phyloP scores from a whole-genome alignment of 345 rosid species.

The Aurinia saxatilis region DNA sequence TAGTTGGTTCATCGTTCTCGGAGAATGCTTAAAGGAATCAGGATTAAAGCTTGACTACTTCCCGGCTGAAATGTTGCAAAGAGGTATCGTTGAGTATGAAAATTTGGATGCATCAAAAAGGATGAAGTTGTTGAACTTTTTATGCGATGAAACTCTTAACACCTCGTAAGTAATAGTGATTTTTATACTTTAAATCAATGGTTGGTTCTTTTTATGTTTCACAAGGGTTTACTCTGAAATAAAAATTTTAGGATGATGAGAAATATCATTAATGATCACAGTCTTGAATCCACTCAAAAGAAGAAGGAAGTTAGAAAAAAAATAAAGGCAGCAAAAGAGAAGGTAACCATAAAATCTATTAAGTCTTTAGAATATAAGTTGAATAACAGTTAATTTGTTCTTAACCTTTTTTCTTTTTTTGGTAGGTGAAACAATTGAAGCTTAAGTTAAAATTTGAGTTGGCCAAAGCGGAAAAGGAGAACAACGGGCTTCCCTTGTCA shows the following conservation, averaged over 20 bases:
- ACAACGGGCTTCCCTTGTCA: constrained; percentile 40
- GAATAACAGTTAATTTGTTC: background rate
- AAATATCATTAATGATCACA: constrained; percentile 53
- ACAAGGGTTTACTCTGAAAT: background rate
- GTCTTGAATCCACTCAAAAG: constrained; percentile 30
- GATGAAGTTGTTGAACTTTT: constrained; percentile 48
- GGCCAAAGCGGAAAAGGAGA: constrained; percentile 44
- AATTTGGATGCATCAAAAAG: constrained; percentile 31
- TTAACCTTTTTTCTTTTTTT: background rate
- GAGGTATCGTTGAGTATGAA: constrained; percentile 39
- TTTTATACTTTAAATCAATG: background rate
- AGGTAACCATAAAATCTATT: constrained; percentile 32
- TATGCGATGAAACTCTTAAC: constrained; percentile 63
- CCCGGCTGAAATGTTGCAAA: constrained; percentile 27
- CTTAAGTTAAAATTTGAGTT: constrained; percentile 46
- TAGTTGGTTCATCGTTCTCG: constrained; percentile 56
- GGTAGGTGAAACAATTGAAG: constrained; percentile 52
- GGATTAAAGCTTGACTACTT: constrained; percentile 27
- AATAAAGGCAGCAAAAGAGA: constrained; percentile 45
- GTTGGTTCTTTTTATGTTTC: background rate
- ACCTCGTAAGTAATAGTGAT: constrained; percentile 40
- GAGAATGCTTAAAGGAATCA: constrained; percentile 36
- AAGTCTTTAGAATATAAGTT: background rate
- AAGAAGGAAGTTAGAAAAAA: constrained; percentile 43
- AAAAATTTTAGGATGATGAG: constrained; percentile 33